Base-by-base conservation (phyloP, 768 basidiomycete species). In the Hypsizygus marmoreus region DNA sequence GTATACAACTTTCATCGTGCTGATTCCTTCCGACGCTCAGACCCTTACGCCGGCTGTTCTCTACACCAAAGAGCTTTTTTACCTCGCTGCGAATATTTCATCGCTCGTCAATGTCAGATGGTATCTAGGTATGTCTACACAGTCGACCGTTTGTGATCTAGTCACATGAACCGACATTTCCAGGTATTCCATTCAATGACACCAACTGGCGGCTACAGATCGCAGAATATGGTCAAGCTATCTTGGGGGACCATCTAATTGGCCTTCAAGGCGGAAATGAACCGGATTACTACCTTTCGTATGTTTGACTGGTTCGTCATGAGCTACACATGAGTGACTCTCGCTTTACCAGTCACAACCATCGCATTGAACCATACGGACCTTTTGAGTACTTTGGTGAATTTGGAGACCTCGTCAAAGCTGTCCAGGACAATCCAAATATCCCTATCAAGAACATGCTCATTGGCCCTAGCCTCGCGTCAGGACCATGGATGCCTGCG, bases 191-290 rank as follows among this genome's bases (percentile, higher is more conserved):
- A 0, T 88, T 89, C 70, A 86, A 88, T 57, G 76, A 85, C 37
- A 78, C 79, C 11, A 65, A 81, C 58, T 78, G 75, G 70, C 66
- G 75, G 4, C 58, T 82, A 11, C 61, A 60, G 19, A 80, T 86
- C 23, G 84, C 81, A 6, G 74, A 80, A 56, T 63, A 75, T 30
- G 80, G 80, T 4, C 75, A 87, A 58, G 50, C 63, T 13, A 82
- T 88, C 47, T 69, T 91, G 1, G 88, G 88, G 1, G 67, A 76
- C 38, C 72, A 79, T 48, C 66, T 91, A 14, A 62, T 85, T n/a
- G 88, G 84, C 0, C 63, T 87, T 6, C 83, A 88, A 59, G 77
- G 81, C 1, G 87, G 82, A 2, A 89, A 91, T 59, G 88, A 91
- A 64, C 88, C 88, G 12, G 88, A 92, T 69, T 75, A 89, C 51